These are phyloP conservation scores for Candida hispaniensis DNA, from an alignment of 805 yeast genomes.

Conservation along the genomic window DNA sequence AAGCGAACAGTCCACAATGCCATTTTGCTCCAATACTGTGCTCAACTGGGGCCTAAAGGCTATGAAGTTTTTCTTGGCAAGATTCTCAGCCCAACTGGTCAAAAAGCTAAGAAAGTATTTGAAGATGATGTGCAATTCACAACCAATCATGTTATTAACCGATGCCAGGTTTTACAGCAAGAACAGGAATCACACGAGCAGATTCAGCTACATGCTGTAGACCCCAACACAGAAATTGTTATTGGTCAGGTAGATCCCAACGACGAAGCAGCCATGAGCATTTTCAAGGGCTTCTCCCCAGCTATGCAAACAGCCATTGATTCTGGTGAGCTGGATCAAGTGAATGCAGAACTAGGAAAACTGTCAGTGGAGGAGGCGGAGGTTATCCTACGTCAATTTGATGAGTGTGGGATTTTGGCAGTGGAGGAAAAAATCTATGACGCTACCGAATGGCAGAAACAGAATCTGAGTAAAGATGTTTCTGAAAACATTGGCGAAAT, in stretches of 20 bases:
- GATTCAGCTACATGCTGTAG: slow-evolving; percentile 81
- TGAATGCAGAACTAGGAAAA: slow-evolving; percentile 69
- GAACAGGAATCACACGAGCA: slow-evolving; percentile 34
- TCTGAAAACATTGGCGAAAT: slow-evolving; percentile 10
- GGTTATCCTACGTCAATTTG: slow-evolving; percentile 55
- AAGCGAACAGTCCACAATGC: slow-evolving; percentile 70
- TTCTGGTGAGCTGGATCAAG: slow-evolving; percentile 60
- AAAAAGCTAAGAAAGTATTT: slow-evolving; percentile 63
- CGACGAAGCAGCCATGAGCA: slow-evolving; percentile 36
- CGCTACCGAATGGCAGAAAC: slow-evolving; percentile 29
- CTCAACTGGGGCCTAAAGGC: slow-evolving; percentile 35
- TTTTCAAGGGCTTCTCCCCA: slow-evolving; percentile 50
- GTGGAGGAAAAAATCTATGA: slow-evolving; percentile 47
- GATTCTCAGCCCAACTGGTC: slow-evolving; percentile 36
- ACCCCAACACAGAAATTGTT: slow-evolving; percentile 64
- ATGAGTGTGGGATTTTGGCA: slow-evolving; percentile 74
- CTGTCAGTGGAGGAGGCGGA: slow-evolving; percentile 76
- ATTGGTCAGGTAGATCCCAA: slow-evolving; percentile 56
- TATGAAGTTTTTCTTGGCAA: slow-evolving; percentile 59
- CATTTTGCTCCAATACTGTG: slow-evolving; percentile 62
- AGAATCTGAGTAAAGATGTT: slow-evolving; percentile 14
- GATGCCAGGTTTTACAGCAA: slow-evolving; percentile 61
- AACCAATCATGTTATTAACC: slow-evolving; percentile 55
- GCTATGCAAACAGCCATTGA: slow-evolving; percentile 66
- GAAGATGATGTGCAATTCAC: slow-evolving; percentile 65